Evolutionary conservation across 2,329 filamentous ascomycete genomes (phyloP), one percentile per base, ranked within the genome.

Genomic region (Epichloe scottii): DNA sequence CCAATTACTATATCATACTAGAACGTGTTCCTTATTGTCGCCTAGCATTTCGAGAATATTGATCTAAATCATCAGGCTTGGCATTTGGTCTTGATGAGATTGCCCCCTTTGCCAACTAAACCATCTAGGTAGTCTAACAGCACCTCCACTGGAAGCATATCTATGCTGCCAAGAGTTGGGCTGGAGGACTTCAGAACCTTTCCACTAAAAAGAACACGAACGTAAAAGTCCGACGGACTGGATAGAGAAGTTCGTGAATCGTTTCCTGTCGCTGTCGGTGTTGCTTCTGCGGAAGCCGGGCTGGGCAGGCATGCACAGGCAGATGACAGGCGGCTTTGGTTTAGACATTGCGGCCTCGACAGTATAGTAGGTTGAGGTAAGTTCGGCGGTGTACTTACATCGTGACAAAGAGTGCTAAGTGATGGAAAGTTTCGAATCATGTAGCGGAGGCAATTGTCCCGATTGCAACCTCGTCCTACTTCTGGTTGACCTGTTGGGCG

Each of bases 131-230:
- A 91, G 0, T 60, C 75, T 53, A 91, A 60, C 43, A 91, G 66
- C 0, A 69, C 77, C 56, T 82, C 75, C 1, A 82, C 63, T 10
- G 83, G 81, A 33, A 90, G 57, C 85, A 91, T 84, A 58, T 89
- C 79, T 62, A 90, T 75, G 33, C 65, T 51, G 0, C 84, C 85
- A n/a, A 93, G 67, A 23, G 65, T 74, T 1, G 86, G 85, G 59
- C 79, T 82, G 10, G 82, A 85, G 42, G 84, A 89, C 51, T 64
- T 71, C 53, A 93, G 62, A 1, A 84, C 73, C 63, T 77, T 70
- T 0, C 87, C 87, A 39, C 82, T 76, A 71, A 84, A 91, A 1
- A 93, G 68, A 0, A 91, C 80, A 6, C 87, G 73, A 2, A 89
- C 63, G 56, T 75, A 86, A 55, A 71, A 74, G 0, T 58, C 62